A percentile compares a stretch with the other conserved stretches of the same genome.
Conservation (phyloP, 2,329 filamentous ascomycete species). For the Epichloe uncinata region DNA sequence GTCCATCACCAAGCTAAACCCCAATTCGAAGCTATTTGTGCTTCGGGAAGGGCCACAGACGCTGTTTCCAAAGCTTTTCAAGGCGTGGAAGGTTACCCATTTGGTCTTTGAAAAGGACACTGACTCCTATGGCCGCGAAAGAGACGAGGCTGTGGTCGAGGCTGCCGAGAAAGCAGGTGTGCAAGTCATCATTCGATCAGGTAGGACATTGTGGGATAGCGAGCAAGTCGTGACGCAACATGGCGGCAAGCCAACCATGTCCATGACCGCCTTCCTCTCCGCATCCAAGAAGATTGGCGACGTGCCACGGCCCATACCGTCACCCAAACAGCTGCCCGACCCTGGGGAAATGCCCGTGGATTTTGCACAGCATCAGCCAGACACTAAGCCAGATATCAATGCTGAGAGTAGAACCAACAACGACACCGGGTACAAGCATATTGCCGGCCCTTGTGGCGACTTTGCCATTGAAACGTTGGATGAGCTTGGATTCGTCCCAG, state of each 20-base stretch:
- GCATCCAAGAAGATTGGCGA: constrained; percentile 50
- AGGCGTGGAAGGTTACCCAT: constrained; percentile 60
- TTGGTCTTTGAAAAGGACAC: constrained; percentile 70
- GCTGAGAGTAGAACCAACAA: constrained; percentile 34
- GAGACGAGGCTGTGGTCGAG: constrained; percentile 45
- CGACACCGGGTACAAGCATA: constrained; percentile 44
- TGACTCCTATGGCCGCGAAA: constrained; percentile 53
- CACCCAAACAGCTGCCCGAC: constrained; percentile 47
- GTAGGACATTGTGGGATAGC: constrained; percentile 61
- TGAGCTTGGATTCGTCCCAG: constrained; percentile 53
- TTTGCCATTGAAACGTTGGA: constrained; percentile 59
- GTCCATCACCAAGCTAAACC: constrained; percentile 55
- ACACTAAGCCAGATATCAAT: constrained; percentile 46
- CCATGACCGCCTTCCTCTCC: constrained; percentile 50
- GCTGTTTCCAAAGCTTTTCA: constrained; percentile 58
- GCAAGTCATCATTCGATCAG: constrained; percentile 47
- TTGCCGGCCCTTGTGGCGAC: constrained; percentile 54
- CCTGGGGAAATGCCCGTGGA: constrained; percentile 48
- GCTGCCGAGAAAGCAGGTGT: constrained; percentile 54
- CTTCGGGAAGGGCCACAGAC: constrained; percentile 61
- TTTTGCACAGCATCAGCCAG: constrained; percentile 42
- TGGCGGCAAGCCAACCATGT: constrained; percentile 61
- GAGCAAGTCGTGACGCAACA: constrained; percentile 55
- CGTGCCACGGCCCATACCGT: constrained; percentile 46
- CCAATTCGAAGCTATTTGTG: constrained; percentile 57